Evolutionary conservation across 2,329 filamentous ascomycete species (phyloP).

Genomic region (Ceratocystis colombiana): DNA sequence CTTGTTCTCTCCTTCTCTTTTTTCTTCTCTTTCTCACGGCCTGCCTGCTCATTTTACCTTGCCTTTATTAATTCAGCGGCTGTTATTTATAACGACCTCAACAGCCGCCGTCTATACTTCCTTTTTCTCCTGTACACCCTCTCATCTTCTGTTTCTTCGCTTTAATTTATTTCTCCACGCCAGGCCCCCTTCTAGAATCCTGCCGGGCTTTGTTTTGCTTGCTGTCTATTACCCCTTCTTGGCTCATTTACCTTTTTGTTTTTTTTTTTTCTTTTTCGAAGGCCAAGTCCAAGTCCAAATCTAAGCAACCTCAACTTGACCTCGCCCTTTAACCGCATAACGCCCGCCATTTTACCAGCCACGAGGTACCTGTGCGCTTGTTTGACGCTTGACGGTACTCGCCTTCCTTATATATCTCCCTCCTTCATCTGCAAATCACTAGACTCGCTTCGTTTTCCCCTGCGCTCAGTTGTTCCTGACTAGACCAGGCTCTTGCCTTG

Average conservation of each 20-base stretch:
- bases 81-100: slow-evolving; percentile 10
- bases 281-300: not conserved
- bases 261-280: not conserved
- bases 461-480: slow-evolving; percentile 4
- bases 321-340: not conserved
- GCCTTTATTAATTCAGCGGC: not conserved
- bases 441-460: not conserved
- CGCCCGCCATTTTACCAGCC: not conserved
- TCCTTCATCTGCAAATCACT: not conserved
- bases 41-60: slow-evolving; percentile 2
- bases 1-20: slow-evolving; percentile 1
- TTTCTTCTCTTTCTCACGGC: not conserved
- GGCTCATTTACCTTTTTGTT: not conserved
- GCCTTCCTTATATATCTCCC: not conserved
- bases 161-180: slow-evolving; percentile 3
- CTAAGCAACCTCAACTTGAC: not conserved
- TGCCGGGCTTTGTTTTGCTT: not conserved
- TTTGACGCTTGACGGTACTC: slow-evolving; percentile 12
- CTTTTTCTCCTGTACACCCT: not conserved
- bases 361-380: slow-evolving; percentile 4
- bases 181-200: slow-evolving; percentile 1
- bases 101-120: not conserved
- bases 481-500: not conserved
- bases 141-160: not conserved
- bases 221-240: not conserved